phyloP scores from a whole-genome alignment of 306 rosid genomes.

The Citrullus mucosospermus region DNA sequence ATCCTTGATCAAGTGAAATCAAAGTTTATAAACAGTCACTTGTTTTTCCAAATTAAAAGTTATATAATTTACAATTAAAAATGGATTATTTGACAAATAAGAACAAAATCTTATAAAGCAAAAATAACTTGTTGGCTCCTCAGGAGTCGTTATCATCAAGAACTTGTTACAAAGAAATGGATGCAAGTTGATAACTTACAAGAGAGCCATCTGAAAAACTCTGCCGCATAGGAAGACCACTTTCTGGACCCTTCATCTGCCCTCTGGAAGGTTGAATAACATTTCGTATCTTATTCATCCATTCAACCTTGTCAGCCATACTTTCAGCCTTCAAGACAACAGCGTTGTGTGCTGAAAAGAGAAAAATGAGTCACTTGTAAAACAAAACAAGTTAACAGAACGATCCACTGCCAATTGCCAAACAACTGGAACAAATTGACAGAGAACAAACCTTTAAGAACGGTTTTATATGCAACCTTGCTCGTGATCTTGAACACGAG shows the following conservation, averaged over 20 bases:
- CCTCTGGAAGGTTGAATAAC: slow-evolving; percentile 74
- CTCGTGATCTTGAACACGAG: slow-evolving; percentile 72
- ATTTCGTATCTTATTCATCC: slow-evolving; percentile 66
- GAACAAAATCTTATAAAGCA: not conserved
- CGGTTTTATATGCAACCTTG: slow-evolving; percentile 89
- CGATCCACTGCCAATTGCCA: not conserved
- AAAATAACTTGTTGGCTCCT: not conserved
- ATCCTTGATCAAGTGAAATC: slow-evolving; percentile 30
- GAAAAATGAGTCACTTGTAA: not conserved
- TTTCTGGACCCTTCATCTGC: slow-evolving; percentile 43
- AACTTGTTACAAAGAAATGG: not conserved
- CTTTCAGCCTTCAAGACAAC: slow-evolving; percentile 89
- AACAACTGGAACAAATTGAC: not conserved
- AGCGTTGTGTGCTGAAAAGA: slow-evolving; percentile 66
- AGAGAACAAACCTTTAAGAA: slow-evolving; percentile 52
- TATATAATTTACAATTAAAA: not conserved
- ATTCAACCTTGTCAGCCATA: slow-evolving; percentile 60
- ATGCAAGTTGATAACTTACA: slow-evolving; percentile 36
- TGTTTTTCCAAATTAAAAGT: not conserved
- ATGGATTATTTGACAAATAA: not conserved
- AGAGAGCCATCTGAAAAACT: slow-evolving; percentile 93
- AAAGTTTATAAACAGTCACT: not conserved
- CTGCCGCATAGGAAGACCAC: slow-evolving; percentile 57
- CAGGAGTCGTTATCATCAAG: not conserved
- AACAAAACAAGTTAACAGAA: not conserved